These are phyloP conservation scores for Inga oerstediana DNA, from an alignment of 306 rosid species.

Conservation along the genomic window DNA sequence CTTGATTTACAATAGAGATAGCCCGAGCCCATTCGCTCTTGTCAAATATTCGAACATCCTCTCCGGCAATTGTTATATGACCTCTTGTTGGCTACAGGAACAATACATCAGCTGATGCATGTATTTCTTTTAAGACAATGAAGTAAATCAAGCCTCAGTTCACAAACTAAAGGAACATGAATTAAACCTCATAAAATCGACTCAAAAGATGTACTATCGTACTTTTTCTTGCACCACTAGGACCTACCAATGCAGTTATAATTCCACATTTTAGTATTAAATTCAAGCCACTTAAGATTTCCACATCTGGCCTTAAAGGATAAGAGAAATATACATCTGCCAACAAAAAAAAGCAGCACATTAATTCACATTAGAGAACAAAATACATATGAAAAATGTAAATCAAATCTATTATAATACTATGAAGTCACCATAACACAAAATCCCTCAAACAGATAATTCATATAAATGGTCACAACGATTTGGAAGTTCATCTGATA, in stretches of 20 bases:
- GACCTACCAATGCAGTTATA: slow-evolving; percentile 86
- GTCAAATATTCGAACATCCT: slow-evolving; percentile 90
- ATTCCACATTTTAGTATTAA: slow-evolving; percentile 83
- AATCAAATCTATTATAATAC: no score
- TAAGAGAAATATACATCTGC: slow-evolving; percentile 92
- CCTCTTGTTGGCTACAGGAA: slow-evolving; percentile 79
- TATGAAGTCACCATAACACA: no score
- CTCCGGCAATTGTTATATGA: slow-evolving; percentile 82
- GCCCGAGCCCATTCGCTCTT: slow-evolving; percentile 94
- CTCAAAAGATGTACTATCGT: slow-evolving; percentile 90
- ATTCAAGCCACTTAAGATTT: slow-evolving; percentile 65
- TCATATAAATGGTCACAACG: no score
- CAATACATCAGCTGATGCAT: slow-evolving; percentile 26
- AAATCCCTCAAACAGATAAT: no score
- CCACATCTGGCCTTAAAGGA: slow-evolving; percentile 87
- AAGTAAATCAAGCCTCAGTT: slow-evolving; percentile 27
- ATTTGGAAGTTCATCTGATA: no score
- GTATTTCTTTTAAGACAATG: slow-evolving; percentile 20
- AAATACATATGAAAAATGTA: no score
- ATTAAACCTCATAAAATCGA: slow-evolving; percentile 89
- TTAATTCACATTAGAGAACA: no score
- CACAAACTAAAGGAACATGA: slow-evolving; percentile 28
- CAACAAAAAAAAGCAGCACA: neutral
- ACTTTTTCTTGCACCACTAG: slow-evolving; percentile 96
- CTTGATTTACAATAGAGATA: slow-evolving; percentile 88